Evolutionary conservation across 208 protist species (phyloP).

Genomic region (Trypanosoma lewisi): DNA sequence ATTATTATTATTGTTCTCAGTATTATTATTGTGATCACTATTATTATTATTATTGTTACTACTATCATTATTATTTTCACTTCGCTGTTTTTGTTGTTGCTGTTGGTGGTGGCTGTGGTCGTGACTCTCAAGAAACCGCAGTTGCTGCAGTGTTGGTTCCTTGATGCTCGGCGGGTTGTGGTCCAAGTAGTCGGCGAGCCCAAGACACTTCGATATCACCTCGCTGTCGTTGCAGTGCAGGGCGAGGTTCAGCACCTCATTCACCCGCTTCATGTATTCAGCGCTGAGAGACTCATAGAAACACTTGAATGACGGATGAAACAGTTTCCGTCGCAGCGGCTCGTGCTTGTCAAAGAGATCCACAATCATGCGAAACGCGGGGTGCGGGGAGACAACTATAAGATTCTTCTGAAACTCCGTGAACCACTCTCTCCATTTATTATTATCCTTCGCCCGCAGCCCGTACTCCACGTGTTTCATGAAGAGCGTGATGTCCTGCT

Average conservation of each 20-base stretch:
- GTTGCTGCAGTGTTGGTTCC: conserved; percentile 63
- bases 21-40: no score
- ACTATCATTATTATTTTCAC: no score
- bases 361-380: conserved; percentile 87
- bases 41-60: no score
- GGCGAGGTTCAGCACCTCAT: conserved; percentile 80
- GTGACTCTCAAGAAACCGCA: conserved; percentile 46
- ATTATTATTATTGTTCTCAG: no score
- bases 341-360: conserved; percentile 92
- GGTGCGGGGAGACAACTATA: conserved; percentile 83
- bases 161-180: conserved; percentile 79
- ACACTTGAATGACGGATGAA: conserved; percentile 87
- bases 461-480: conserved; percentile 86
- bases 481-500: conserved; percentile 69
- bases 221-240: conserved; percentile 81
- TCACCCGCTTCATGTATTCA: conserved; percentile 85
- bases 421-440: conserved; percentile 87
- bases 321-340: conserved; percentile 84
- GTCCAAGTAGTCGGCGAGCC: conserved; percentile 88
- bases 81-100: neutral
- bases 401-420: conserved; percentile 86
- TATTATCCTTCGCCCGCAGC: conserved; percentile 69
- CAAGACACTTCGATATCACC: conserved; percentile 78
- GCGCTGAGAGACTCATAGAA: conserved; percentile 84
- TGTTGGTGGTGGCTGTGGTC: no score